Evolutionary conservation across 495 filamentous ascomycete species (phyloP).

Genomic region (Penicillium flavigenum): DNA sequence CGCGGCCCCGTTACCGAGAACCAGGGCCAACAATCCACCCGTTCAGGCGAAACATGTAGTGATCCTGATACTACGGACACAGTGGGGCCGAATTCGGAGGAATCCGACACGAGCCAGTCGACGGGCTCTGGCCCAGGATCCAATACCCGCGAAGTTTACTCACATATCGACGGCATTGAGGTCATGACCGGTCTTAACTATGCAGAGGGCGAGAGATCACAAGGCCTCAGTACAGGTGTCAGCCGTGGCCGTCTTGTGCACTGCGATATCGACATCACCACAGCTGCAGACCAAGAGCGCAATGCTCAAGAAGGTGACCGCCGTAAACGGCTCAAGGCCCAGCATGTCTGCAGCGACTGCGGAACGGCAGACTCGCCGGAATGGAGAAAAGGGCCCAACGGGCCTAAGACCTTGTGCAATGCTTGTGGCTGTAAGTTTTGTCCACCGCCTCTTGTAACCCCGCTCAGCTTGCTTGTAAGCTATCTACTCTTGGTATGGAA

Average conservation of each 20-base stretch:
- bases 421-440: slow-evolving; percentile 75
- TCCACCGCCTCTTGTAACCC: background rate
- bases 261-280: slow-evolving; percentile 82
- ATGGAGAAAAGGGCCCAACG: slow-evolving; percentile 92
- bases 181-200: slow-evolving; percentile 90
- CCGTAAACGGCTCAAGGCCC: slow-evolving; percentile 91
- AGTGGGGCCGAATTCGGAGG: slow-evolving; percentile 61
- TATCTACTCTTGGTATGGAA: background rate
- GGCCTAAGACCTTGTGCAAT: slow-evolving; percentile 96
- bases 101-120: slow-evolving; percentile 64
- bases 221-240: slow-evolving; percentile 84
- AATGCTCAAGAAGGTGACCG: slow-evolving; percentile 63
- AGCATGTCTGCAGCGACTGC: slow-evolving; percentile 96
- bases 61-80: slow-evolving; percentile 50
- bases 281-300: slow-evolving; percentile 62
- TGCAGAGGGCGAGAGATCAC: slow-evolving; percentile 82
- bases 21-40: slow-evolving; percentile 4
- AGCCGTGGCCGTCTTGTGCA: slow-evolving; percentile 75
- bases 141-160: slow-evolving; percentile 72
- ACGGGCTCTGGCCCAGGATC: slow-evolving; percentile 68
- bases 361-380: slow-evolving; percentile 92
- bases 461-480: background rate
- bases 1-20: background rate
- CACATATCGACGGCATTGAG: slow-evolving; percentile 85
- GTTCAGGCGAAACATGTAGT: slow-evolving; percentile 14